These are phyloP conservation scores for Scutellaria barbata DNA, from an alignment of 257 asterid species.

Conservation along the genomic window DNA sequence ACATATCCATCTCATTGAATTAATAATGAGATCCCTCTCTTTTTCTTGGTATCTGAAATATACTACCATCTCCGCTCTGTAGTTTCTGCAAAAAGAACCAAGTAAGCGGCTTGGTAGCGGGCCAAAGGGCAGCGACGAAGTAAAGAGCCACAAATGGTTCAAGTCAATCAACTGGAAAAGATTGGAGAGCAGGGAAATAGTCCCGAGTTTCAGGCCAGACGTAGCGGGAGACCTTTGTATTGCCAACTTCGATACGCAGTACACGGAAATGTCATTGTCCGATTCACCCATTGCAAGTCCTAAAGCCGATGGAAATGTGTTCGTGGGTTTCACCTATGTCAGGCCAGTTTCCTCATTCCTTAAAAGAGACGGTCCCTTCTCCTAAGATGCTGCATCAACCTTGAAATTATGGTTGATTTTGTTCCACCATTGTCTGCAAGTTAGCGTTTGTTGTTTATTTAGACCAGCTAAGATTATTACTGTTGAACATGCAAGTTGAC, in stretches of 20 bases:
- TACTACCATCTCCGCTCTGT: conserved; percentile 1
- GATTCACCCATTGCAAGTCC: conserved; percentile 72
- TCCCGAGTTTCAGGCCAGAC: conserved; percentile 33
- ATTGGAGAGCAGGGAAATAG: conserved; percentile 31
- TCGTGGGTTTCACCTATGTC: conserved; percentile 55
- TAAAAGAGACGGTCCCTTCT: conserved; percentile 39
- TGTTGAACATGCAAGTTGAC: not conserved
- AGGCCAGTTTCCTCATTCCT: conserved; percentile 60
- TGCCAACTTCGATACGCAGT: conserved; percentile 43
- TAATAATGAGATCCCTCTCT: not conserved
- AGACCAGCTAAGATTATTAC: not conserved
- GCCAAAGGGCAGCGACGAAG: conserved; percentile 33
- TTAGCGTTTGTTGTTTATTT: conserved; percentile 1
- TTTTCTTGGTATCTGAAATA: not conserved
- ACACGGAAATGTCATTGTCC: conserved; percentile 58
- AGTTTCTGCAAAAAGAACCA: conserved; percentile 56
- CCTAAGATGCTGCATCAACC: conserved; percentile 28
- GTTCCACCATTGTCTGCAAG: not conserved
- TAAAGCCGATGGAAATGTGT: conserved; percentile 41
- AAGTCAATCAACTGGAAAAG: conserved; percentile 38
- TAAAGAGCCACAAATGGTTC: conserved; percentile 37
- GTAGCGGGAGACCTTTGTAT: conserved; percentile 33
- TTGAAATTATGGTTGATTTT: conserved; percentile 15
- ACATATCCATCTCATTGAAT: not conserved
- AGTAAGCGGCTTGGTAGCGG: conserved; percentile 36